Percentiles rank a stretch among this genome's conserved stretches.
These are phyloP conservation scores for Aspergillus thermomutatus DNA, from an alignment of 2,329 filamentous ascomycete genomes.

Conservation along the genomic window DNA sequence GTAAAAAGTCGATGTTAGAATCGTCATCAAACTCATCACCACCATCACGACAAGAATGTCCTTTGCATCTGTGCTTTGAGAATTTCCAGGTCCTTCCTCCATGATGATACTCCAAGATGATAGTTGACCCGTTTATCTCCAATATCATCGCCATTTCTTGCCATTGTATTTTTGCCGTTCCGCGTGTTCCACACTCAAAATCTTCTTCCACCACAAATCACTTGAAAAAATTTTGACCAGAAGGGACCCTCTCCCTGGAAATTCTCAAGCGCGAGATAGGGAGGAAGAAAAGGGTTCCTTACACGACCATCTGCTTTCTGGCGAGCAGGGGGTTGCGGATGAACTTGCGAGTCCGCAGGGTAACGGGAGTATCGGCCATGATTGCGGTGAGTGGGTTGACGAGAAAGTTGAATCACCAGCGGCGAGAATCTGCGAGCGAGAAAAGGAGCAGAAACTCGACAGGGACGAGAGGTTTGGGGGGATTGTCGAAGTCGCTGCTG, in stretches of 20 bases:
- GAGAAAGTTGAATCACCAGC: constrained; percentile 23
- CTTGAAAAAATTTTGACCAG: background rate
- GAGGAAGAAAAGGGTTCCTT: constrained; percentile 50
- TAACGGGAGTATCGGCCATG: constrained; percentile 82
- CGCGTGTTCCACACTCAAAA: background rate
- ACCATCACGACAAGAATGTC: background rate
- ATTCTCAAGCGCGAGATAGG: background rate
- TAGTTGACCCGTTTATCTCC: background rate
- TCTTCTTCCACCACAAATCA: background rate
- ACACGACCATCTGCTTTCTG: constrained; percentile 99
- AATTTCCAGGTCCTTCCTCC: background rate
- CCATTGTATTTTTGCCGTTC: background rate
- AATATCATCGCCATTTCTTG: background rate
- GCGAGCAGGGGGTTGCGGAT: constrained; percentile 99
- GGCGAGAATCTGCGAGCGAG: constrained; percentile 24
- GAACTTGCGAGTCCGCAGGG: constrained; percentile 98
- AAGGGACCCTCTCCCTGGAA: background rate
- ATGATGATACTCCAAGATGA: background rate
- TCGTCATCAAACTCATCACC: background rate
- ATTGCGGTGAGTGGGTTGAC: constrained; percentile 52
- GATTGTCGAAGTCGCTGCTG: constrained; percentile 28
- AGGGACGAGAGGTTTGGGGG: constrained; percentile 24
- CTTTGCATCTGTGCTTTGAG: background rate
- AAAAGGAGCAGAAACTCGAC: constrained; percentile 13
- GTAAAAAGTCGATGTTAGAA: constrained; percentile 21